These are phyloP conservation scores for Aspergillus tanneri DNA, from an alignment of 2,329 filamentous ascomycete genomes.

Conservation along the genomic window DNA sequence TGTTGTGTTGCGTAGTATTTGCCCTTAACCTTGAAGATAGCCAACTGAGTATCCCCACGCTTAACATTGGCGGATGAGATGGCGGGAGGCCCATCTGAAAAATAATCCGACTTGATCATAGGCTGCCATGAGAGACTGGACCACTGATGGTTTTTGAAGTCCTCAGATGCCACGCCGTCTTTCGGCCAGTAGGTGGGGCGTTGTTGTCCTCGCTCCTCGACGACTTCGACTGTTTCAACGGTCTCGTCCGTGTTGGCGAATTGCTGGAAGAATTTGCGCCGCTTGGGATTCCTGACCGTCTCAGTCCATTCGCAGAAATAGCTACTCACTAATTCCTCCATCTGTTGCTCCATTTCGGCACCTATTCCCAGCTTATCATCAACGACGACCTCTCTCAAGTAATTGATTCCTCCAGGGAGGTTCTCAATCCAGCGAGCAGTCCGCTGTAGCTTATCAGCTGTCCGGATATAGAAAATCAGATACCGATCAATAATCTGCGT, in stretches of 20 bases:
- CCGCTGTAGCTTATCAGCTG: slow-evolving; percentile 83
- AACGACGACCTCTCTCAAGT: slow-evolving; percentile 77
- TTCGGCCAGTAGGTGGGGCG: slow-evolving; percentile 77
- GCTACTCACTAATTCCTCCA: slow-evolving; percentile 77
- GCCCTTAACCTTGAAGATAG: slow-evolving; percentile 78
- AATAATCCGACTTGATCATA: slow-evolving; percentile 68
- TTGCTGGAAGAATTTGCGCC: slow-evolving; percentile 70
- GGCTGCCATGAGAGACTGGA: slow-evolving; percentile 72
- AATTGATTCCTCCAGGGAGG: slow-evolving; percentile 78
- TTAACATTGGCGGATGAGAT: slow-evolving; percentile 72
- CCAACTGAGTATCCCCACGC: slow-evolving; percentile 83
- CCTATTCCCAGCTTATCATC: slow-evolving; percentile 84
- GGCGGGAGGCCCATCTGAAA: slow-evolving; percentile 67
- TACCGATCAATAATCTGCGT: slow-evolving; percentile 84
- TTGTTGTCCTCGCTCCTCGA: slow-evolving; percentile 69
- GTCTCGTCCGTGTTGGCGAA: slow-evolving; percentile 80
- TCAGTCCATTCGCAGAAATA: slow-evolving; percentile 95
- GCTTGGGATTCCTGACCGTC: slow-evolving; percentile 67
- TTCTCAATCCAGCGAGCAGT: slow-evolving; percentile 86
- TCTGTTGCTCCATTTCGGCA: slow-evolving; percentile 79
- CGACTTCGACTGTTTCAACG: slow-evolving; percentile 66
- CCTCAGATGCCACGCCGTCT: slow-evolving; percentile 59
- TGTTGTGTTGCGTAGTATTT: slow-evolving; percentile 84
- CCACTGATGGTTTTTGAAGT: slow-evolving; percentile 72
- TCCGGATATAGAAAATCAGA: slow-evolving; percentile 90